Evolutionary conservation across 768 basidiomycete genomes (phyloP).

Genomic region (Boletus fagicola): DNA sequence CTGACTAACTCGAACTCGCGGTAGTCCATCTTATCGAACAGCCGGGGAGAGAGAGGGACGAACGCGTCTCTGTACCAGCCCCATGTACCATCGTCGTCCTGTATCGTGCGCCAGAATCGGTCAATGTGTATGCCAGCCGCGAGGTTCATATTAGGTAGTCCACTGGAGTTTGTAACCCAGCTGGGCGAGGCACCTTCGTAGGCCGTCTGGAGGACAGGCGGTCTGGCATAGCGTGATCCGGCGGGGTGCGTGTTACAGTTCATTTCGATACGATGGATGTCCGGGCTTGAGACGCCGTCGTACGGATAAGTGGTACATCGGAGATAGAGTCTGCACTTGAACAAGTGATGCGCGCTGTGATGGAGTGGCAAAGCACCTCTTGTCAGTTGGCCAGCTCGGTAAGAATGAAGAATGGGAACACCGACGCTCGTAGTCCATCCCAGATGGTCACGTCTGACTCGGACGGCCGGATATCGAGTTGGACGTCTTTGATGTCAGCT

Average conservation of each 20-base stretch:
- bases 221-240: conserved; percentile 2
- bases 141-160: neutral
- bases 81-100: conserved; percentile 18
- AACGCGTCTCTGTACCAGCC: conserved; percentile 41
- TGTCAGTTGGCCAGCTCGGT: neutral
- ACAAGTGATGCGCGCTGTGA: conserved; percentile 18
- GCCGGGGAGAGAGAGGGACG: conserved; percentile 46
- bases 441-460: conserved; percentile 25
- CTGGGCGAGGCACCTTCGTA: conserved; percentile 17
- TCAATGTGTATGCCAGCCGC: conserved; percentile 25
- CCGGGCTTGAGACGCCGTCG: conserved; percentile 6
- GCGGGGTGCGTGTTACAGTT: conserved; percentile 17
- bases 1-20: conserved; percentile 41
- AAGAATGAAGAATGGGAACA: neutral
- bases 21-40: conserved; percentile 49
- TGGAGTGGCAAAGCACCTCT: neutral
- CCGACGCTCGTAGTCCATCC: conserved; percentile 24
- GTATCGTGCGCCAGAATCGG: conserved; percentile 16
- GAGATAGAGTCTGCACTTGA: conserved; percentile 27
- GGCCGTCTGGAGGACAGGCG: conserved; percentile 8
- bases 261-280: conserved; percentile 19
- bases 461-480: conserved; percentile 11
- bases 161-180: neutral
- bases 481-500: conserved; percentile 10
- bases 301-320: conserved; percentile 17